Conservation (phyloP, 164 flowering plant species). For the Brasenia schreberi region DNA sequence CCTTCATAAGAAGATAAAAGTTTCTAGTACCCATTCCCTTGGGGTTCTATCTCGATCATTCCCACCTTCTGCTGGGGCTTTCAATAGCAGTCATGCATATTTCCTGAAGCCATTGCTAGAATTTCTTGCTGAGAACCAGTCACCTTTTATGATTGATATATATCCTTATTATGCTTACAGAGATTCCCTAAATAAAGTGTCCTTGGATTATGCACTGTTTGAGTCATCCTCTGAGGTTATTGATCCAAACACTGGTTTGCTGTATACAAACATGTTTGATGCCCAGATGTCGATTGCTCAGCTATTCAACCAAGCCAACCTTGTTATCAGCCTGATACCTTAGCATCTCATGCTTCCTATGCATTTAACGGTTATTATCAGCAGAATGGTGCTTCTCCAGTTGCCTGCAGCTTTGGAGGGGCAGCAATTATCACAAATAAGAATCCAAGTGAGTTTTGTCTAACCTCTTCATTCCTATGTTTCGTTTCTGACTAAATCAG, state of each 20-base stretch:
- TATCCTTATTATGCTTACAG: slow-evolving; percentile 93
- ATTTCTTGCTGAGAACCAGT: slow-evolving; percentile 75
- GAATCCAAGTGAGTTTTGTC: slow-evolving; percentile 69
- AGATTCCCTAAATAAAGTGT: slow-evolving; percentile 57
- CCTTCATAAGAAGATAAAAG: slow-evolving; percentile 59
- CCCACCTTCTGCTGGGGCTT: slow-evolving; percentile 97
- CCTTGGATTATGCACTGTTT: slow-evolving; percentile 80
- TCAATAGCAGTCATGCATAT: slow-evolving; percentile 50
- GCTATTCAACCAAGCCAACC: slow-evolving; percentile 94
- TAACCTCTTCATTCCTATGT: neutral
- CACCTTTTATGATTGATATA: slow-evolving; percentile 84
- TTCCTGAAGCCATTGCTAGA: slow-evolving; percentile 71
- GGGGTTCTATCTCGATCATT: slow-evolving; percentile 78
- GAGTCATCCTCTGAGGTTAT: slow-evolving; percentile 58
- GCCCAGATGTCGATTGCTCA: slow-evolving; percentile 93
- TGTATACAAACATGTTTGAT: slow-evolving; percentile 89
- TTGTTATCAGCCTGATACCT: slow-evolving; percentile 79
- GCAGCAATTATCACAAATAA: slow-evolving; percentile 56
- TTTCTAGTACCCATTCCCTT: slow-evolving; percentile 79
- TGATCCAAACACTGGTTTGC: slow-evolving; percentile 85
- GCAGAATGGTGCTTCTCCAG: slow-evolving; percentile 79
- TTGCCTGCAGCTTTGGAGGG: slow-evolving; percentile 92
- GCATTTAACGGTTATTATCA: slow-evolving; percentile 90
- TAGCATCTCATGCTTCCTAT: slow-evolving; percentile 80
- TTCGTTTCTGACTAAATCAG: neutral